phyloP scores from a whole-genome alignment of 305 asterid genomes.

The Fraxinus platypoda region DNA sequence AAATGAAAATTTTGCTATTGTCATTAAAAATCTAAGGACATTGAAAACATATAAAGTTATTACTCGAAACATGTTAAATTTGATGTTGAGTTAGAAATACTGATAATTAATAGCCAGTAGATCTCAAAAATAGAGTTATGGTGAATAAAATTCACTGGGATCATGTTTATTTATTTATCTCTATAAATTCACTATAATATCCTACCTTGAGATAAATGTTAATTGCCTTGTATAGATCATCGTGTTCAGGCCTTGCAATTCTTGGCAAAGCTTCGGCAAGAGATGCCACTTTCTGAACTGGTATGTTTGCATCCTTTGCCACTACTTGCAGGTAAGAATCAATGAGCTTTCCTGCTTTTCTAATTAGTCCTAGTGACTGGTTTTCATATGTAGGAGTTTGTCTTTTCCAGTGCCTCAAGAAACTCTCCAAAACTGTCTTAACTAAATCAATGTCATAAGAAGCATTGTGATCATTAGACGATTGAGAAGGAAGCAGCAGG shows the following conservation, averaged over 20 bases:
- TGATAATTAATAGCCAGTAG: background rate
- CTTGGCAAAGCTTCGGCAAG: constrained; percentile 65
- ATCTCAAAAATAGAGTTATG: background rate
- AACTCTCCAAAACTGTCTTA: constrained; percentile 53
- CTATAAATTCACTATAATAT: background rate
- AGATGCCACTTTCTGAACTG: constrained; percentile 47
- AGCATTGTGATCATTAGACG: constrained; percentile 18
- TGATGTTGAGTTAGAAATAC: background rate
- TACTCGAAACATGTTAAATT: background rate
- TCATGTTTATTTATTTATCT: background rate
- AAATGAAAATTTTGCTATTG: background rate
- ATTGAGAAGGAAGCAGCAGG: constrained; percentile 33
- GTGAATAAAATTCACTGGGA: background rate
- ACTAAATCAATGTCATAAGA: constrained; percentile 46
- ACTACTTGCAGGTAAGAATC: constrained; percentile 64
- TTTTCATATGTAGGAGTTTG: constrained; percentile 29
- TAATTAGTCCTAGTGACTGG: constrained; percentile 29
- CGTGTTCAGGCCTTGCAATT: constrained; percentile 62
- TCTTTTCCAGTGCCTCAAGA: constrained; percentile 56
- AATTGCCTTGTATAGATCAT: constrained; percentile 66
- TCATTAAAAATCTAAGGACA: background rate
- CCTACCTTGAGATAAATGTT: constrained; percentile 64
- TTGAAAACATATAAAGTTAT: background rate
- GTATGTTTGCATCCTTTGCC: constrained; percentile 44
- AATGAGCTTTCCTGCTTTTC: constrained; percentile 50